phyloP scores from a whole-genome alignment of 371 early-diverging fungal genomes.

The Conidiobolus incongruus region DNA sequence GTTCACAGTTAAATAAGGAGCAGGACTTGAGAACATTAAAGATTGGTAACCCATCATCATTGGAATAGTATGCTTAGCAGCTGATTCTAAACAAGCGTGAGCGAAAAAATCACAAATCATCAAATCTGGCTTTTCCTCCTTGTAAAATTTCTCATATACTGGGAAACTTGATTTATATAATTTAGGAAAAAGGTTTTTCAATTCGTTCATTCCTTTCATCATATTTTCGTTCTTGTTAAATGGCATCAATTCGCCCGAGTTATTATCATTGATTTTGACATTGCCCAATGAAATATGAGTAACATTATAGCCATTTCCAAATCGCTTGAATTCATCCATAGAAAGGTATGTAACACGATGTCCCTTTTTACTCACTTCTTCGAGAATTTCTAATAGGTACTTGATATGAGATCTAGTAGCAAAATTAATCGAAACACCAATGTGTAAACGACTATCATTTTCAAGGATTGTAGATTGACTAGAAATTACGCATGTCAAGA shows the following conservation, averaged over 20 bases:
- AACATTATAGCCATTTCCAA: too few species aligned
- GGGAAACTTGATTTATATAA: neutral
- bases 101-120: neutral
- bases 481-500: too few species aligned
- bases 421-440: too few species aligned
- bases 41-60: neutral
- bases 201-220: too few species aligned
- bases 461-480: too few species aligned
- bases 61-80: neutral
- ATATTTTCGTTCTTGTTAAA: too few species aligned
- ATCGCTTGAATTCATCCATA: neutral
- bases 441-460: too few species aligned
- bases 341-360: constrained; percentile 9
- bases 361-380: constrained; percentile 5
- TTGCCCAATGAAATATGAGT: too few species aligned
- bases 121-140: neutral
- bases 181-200: too few species aligned
- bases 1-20: neutral
- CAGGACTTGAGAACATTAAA: neutral
- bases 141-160: neutral
- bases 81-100: constrained; percentile 5
- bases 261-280: too few species aligned
- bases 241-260: too few species aligned
- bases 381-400: constrained; percentile 8
- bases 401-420: constrained; percentile 7